Percentiles rank a stretch among this genome's conserved stretches.
Conservation (phyloP, 1,284 basidiomycete genomes). For the Pholiota adiposa region DNA sequence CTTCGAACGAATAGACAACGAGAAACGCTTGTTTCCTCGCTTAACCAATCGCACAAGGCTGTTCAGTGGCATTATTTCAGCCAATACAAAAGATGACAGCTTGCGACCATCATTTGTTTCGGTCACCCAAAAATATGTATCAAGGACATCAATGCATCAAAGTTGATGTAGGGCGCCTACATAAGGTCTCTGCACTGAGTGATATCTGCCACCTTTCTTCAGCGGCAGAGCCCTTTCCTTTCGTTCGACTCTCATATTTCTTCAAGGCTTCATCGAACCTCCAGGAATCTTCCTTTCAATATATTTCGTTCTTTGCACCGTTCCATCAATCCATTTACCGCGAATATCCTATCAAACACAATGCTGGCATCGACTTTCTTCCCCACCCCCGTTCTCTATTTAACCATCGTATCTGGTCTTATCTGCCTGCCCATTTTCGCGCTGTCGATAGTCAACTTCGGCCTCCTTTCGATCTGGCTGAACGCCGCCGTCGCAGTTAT, state of each 20-base stretch:
- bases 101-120: not conserved
- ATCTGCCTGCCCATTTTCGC: slow-evolving; percentile 26
- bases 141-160: not conserved
- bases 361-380: slow-evolving; percentile 10
- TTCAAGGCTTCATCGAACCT: slow-evolving; percentile 1
- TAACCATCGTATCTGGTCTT: slow-evolving; percentile 18
- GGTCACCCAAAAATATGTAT: not conserved
- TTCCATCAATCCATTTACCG: not conserved
- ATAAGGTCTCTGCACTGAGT: not conserved
- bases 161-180: not conserved
- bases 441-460: slow-evolving; percentile 30
- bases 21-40: too few relatives aligned
- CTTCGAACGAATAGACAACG: too few relatives aligned
- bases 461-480: slow-evolving; percentile 28
- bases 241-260: not conserved
- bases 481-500: slow-evolving; percentile 24
- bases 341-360: slow-evolving; percentile 2
- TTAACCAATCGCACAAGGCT: too few relatives aligned
- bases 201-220: not conserved
- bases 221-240: slow-evolving; percentile 1
- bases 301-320: slow-evolving; percentile 5
- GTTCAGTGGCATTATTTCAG: too few relatives aligned
- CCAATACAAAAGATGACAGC: not conserved
- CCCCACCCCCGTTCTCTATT: slow-evolving; percentile 15
- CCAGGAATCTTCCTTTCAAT: too few relatives aligned